Percentiles rank a stretch among this genome's conserved stretches.
Conservation (phyloP, 805 yeast genomes). For the Zygosaccharomyces gambellarensis region DNA sequence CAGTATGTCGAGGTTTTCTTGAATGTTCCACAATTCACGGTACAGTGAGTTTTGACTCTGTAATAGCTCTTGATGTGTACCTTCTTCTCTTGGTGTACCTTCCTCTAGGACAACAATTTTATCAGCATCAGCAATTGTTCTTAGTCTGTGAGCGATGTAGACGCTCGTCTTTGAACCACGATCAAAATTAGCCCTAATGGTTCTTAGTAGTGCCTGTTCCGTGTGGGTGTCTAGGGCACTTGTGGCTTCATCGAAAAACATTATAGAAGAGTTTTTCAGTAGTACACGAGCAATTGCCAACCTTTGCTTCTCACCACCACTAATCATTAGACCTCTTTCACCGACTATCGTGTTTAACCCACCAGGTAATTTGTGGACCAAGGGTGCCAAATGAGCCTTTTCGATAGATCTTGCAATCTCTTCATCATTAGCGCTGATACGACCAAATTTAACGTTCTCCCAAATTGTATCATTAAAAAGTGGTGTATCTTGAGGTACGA, state of each 20-base stretch:
- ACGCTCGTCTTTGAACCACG: slow-evolving; percentile 65
- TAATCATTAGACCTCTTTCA: slow-evolving; percentile 97
- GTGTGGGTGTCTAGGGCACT: slow-evolving; percentile 96
- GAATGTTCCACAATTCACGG: slow-evolving; percentile 83
- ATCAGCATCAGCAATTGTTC: slow-evolving; percentile 92
- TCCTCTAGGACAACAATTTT: slow-evolving; percentile 80
- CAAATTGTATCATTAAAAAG: slow-evolving; percentile 83
- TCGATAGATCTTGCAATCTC: slow-evolving; percentile 62
- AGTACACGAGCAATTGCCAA: slow-evolving; percentile 90
- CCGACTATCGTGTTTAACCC: slow-evolving; percentile 88
- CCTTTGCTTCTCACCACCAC: slow-evolving; percentile 98
- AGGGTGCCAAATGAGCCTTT: slow-evolving; percentile 61
- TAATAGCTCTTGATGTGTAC: slow-evolving; percentile 67
- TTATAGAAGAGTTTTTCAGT: slow-evolving; percentile 78
- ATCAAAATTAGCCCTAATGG: slow-evolving; percentile 63
- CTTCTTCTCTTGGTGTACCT: slow-evolving; percentile 84
- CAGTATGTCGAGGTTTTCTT: slow-evolving; percentile 64
- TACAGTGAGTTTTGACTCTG: slow-evolving; percentile 56
- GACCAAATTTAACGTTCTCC: slow-evolving; percentile 85
- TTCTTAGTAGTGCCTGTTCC: slow-evolving; percentile 74
- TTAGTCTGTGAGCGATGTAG: slow-evolving; percentile 87
- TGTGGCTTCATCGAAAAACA: slow-evolving; percentile 96
- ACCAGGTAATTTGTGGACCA: slow-evolving; percentile 71
- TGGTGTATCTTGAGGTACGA: slow-evolving; percentile 98
- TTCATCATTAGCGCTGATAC: slow-evolving; percentile 63